A percentile compares a stretch with the other conserved stretches of the same genome.
Conservation (phyloP, 2,329 filamentous ascomycete species). For the Penicillium sp. region DNA sequence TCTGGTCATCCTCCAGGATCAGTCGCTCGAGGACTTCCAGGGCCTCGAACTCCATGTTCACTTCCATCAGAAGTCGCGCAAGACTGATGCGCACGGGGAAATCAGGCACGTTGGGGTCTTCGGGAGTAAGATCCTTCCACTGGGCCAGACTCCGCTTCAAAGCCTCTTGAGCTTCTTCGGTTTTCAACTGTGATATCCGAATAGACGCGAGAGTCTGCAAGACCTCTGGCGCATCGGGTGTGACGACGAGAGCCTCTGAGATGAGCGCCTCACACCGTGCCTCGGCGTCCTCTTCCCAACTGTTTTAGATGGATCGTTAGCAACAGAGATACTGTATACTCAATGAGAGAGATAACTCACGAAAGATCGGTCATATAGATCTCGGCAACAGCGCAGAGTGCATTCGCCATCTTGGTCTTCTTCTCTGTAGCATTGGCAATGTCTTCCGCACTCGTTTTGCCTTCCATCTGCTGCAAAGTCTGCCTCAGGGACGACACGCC, state of each 20-base stretch:
- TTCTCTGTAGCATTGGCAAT: slow-evolving; percentile 61
- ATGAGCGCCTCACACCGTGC: slow-evolving; percentile 80
- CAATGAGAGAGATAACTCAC: slow-evolving; percentile 44
- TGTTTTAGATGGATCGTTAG: slow-evolving; percentile 25
- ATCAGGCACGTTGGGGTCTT: slow-evolving; percentile 72
- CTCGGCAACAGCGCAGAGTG: slow-evolving; percentile 91
- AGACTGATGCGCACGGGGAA: slow-evolving; percentile 84
- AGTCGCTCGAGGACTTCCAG: slow-evolving; percentile 81
- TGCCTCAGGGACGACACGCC: slow-evolving; percentile 68
- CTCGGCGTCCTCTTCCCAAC: slow-evolving; percentile 85
- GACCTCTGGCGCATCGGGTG: slow-evolving; percentile 79
- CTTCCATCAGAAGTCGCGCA: slow-evolving; percentile 83
- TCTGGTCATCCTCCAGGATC: slow-evolving; percentile 84
- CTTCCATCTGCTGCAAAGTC: slow-evolving; percentile 66
- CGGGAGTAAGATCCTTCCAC: slow-evolving; percentile 75
- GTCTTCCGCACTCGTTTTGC: slow-evolving; percentile 40
- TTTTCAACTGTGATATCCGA: slow-evolving; percentile 78
- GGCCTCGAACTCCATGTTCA: slow-evolving; percentile 79
- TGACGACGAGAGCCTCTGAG: slow-evolving; percentile 84
- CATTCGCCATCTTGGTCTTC: slow-evolving; percentile 78
- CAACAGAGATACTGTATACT: neutral
- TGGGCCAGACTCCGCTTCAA: slow-evolving; percentile 74
- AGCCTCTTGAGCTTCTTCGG: slow-evolving; percentile 76
- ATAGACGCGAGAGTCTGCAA: slow-evolving; percentile 94
- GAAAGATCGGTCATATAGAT: slow-evolving; percentile 99